A percentile compares a stretch with the other conserved stretches of the same genome.
Conservation (phyloP, 75 land plant species). For the Cunninghamia lanceolata region DNA sequence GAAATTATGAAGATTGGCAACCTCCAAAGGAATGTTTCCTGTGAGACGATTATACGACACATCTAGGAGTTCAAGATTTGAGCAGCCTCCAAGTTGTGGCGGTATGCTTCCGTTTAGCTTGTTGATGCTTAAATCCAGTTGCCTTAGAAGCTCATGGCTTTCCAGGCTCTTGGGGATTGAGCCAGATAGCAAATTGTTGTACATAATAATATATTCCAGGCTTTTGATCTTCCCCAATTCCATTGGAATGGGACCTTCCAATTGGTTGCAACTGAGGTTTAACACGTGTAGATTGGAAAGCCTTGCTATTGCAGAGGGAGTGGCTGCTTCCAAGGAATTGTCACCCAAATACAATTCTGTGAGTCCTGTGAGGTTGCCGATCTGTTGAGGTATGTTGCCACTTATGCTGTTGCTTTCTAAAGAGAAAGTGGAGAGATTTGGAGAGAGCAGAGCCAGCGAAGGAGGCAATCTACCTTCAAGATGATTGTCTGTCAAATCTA, state of each 20-base stretch:
- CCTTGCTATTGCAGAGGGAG: no score
- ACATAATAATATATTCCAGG: no score
- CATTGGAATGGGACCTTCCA: background rate
- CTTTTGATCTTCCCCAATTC: conserved; percentile 9
- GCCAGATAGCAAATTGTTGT: background rate
- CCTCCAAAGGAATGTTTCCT: background rate
- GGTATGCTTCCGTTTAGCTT: background rate
- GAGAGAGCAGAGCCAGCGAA: background rate
- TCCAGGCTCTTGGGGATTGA: background rate
- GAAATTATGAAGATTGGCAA: background rate
- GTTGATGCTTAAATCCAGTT: conserved; percentile 30
- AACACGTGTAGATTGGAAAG: no score
- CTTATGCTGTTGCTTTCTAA: background rate
- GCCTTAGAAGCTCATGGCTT: conserved; percentile 22
- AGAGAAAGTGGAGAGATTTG: no score
- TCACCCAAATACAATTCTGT: no score
- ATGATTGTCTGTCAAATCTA: conserved; percentile 2
- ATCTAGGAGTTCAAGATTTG: background rate
- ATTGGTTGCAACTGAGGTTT: conserved; percentile 5
- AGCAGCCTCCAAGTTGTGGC: background rate
- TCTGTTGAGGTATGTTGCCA: no score
- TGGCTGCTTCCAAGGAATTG: no score
- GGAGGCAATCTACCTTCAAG: conserved; percentile 15
- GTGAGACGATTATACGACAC: background rate
- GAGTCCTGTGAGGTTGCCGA: no score